phyloP scores from a whole-genome alignment of 2,329 filamentous ascomycete genomes.

The Paradendryphiella salina region DNA sequence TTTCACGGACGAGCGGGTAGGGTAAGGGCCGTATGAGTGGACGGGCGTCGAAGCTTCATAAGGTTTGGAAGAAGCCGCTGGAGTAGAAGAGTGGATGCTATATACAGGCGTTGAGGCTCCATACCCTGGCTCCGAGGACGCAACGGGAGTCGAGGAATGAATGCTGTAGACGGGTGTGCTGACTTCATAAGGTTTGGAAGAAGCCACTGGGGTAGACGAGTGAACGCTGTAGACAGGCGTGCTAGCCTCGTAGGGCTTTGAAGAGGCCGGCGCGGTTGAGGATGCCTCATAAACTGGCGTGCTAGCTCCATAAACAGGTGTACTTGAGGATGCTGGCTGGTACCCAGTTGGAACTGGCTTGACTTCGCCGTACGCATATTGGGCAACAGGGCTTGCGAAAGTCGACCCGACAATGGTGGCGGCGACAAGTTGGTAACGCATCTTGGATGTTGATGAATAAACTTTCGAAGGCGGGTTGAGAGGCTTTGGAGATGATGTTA shows the following conservation, averaged over 20 bases:
- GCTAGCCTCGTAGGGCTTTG: neutral
- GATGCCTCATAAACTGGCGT: neutral
- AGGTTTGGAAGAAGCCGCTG: too few relatives aligned
- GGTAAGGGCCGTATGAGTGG: too few relatives aligned
- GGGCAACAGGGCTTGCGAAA: slow-evolving; percentile 31
- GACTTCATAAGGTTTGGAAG: too few relatives aligned
- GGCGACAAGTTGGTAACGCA: slow-evolving; percentile 40
- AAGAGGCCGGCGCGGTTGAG: neutral
- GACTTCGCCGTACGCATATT: slow-evolving; percentile 20
- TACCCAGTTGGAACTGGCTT: slow-evolving; percentile 6
- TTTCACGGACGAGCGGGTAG: neutral
- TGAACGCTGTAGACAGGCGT: slow-evolving; percentile 12
- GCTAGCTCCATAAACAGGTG: slow-evolving; percentile 2
- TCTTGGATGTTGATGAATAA: slow-evolving; percentile 25
- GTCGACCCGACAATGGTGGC: slow-evolving; percentile 39
- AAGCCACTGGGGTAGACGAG: neutral
- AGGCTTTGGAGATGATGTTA: slow-evolving; percentile 24
- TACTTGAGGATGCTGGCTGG: slow-evolving; percentile 5
- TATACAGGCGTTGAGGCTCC: too few relatives aligned
- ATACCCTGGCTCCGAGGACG: too few relatives aligned
- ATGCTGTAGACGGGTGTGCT: too few relatives aligned
- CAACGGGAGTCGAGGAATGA: too few relatives aligned
- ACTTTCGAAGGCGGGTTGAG: slow-evolving; percentile 2
- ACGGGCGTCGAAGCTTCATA: slow-evolving; percentile 16
- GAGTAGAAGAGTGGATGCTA: too few relatives aligned